phyloP scores from a whole-genome alignment of 2,329 filamentous ascomycete genomes.

The Byssothecium circinans region DNA sequence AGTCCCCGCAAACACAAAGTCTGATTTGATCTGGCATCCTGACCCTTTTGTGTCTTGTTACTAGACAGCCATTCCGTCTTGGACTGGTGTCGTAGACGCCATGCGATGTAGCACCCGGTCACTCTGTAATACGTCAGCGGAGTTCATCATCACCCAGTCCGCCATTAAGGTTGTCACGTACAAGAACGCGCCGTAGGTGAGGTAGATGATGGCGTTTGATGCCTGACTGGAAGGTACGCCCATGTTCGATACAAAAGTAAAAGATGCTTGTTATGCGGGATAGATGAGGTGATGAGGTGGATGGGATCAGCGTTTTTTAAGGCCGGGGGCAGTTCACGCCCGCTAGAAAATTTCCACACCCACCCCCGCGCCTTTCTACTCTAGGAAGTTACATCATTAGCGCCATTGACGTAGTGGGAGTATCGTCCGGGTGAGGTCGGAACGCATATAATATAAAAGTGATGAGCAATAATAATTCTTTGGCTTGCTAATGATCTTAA shows the following conservation, averaged over 20 bases:
- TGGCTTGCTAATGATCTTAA: too few species aligned
- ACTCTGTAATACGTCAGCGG: constrained; percentile 51
- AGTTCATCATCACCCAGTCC: constrained; percentile 3
- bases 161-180: constrained; percentile 48
- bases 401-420: constrained; percentile 6
- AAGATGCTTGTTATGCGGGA: not conserved
- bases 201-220: constrained; percentile 81
- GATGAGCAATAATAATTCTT: too few species aligned
- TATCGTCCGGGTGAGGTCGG: too few species aligned
- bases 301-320: constrained; percentile 7
- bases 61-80: constrained; percentile 73
- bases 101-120: constrained; percentile 62
- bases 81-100: constrained; percentile 61
- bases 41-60: constrained; percentile 83
- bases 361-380: constrained; percentile 22
- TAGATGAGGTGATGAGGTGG: constrained; percentile 1
- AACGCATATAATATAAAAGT: too few species aligned
- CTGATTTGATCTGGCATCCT: too few species aligned
- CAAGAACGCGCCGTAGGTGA: constrained; percentile 78
- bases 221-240: constrained; percentile 73
- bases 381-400: constrained; percentile 23
- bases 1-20: constrained; percentile 5
- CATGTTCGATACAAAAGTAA: constrained; percentile 53
- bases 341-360: constrained; percentile 19
- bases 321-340: not conserved